These are phyloP conservation scores for Entomortierella lignicola DNA, from an alignment of 192 early-diverging fungal species.

Conservation along the genomic window DNA sequence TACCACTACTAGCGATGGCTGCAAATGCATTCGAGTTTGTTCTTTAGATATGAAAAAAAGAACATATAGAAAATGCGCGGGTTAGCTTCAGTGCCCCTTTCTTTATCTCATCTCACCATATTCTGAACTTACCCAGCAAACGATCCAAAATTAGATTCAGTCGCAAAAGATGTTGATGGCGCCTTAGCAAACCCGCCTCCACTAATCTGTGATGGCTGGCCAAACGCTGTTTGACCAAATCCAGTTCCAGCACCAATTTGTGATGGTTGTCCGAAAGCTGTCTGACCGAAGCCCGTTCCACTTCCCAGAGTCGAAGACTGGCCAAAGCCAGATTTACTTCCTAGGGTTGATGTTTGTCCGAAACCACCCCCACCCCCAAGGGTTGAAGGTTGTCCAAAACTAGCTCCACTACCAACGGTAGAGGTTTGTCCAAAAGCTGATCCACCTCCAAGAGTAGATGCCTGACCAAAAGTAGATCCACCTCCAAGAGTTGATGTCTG, in stretches of 20 bases:
- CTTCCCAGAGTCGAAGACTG: conserved; percentile 24
- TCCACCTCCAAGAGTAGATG: neutral
- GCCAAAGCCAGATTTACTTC: conserved; percentile 18
- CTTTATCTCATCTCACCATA: neutral
- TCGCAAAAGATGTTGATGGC: conserved; percentile 6
- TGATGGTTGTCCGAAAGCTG: conserved; percentile 32
- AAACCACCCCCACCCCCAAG: conserved; percentile 5
- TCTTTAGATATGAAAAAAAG: conserved; percentile 6
- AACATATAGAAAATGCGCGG: neutral
- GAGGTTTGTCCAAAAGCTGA: conserved; percentile 13
- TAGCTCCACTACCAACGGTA: conserved; percentile 3
- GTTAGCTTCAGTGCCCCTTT: too few relatives aligned
- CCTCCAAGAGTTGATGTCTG: conserved; percentile 13
- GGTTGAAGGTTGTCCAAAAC: conserved; percentile 3
- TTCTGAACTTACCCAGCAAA: conserved; percentile 33
- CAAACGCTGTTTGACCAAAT: conserved; percentile 38
- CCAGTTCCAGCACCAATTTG: conserved; percentile 13
- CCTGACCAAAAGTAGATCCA: neutral
- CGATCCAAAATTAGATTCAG: conserved; percentile 47
- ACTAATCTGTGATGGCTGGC: conserved; percentile 23
- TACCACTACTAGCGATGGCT: conserved; percentile 15
- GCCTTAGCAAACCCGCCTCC: conserved; percentile 18
- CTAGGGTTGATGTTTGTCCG: conserved; percentile 15
- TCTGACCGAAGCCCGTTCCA: conserved; percentile 16
- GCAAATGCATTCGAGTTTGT: conserved; percentile 39